Evolutionary conservation across 768 basidiomycete genomes (phyloP).

Genomic region (Hygrophorus pudorinus): DNA sequence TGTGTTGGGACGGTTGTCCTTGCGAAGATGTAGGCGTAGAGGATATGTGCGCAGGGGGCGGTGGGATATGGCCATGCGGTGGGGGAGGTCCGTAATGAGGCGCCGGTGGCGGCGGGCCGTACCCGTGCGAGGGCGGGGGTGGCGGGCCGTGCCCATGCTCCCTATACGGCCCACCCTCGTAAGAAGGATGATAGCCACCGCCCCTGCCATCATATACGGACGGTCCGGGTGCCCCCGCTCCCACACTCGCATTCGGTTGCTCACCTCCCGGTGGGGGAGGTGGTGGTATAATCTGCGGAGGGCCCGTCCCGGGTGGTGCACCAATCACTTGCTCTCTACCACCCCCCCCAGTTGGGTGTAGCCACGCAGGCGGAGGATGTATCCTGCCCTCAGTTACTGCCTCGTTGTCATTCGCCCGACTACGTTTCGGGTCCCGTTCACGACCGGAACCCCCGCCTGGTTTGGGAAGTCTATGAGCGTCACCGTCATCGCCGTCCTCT

Average conservation of each 20-base stretch:
- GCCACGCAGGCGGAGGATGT: slow-evolving; percentile 10
- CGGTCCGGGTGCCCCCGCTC: background rate
- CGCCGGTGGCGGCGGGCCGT: slow-evolving; percentile 6
- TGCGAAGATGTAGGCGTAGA: background rate
- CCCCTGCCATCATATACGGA: slow-evolving; percentile 6
- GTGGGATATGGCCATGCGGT: too few relatives aligned
- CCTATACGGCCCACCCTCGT: slow-evolving; percentile 5
- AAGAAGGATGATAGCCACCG: slow-evolving; percentile 3
- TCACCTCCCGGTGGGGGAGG: slow-evolving; percentile 7
- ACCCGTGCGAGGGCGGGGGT: slow-evolving; percentile 11
- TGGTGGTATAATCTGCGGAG: slow-evolving; percentile 9
- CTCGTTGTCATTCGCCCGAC: slow-evolving; percentile 22
- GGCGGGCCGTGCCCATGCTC: slow-evolving; percentile 14
- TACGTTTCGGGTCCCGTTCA: slow-evolving; percentile 26
- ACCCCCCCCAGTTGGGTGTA: slow-evolving; percentile 8
- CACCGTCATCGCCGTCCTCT: slow-evolving; percentile 18
- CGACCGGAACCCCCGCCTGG: background rate
- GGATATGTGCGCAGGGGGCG: background rate
- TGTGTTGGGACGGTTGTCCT: background rate
- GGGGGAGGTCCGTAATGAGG: slow-evolving; percentile 5
- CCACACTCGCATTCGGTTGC: background rate
- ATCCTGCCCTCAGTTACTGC: slow-evolving; percentile 5
- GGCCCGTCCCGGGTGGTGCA: slow-evolving; percentile 8
- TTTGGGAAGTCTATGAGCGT: slow-evolving; percentile 12
- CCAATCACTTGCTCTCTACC: slow-evolving; percentile 23